Evolutionary conservation across 2,329 filamentous ascomycete genomes (phyloP), one percentile per base, ranked within the genome.

Genomic region (Xylariaceae sp.): DNA sequence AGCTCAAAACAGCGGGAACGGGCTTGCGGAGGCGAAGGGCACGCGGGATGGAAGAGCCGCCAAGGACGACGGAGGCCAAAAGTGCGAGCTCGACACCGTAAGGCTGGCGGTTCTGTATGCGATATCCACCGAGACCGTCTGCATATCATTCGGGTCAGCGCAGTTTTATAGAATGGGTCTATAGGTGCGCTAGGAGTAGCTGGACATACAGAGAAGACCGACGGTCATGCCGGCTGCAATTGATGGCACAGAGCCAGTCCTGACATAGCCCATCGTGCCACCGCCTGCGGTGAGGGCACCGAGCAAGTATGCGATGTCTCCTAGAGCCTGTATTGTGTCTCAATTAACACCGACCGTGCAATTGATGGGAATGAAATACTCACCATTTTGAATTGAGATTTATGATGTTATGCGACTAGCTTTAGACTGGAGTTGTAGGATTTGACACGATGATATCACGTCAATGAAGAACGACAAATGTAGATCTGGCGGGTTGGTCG

Each of bases 11-110:
- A 48, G 87, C 77, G 1, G 94, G 92, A 45, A 99, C 81, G 1
- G 89, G 88, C 79, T 97, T 99, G 60, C 80, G 77, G 39, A 85
- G 80, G 68, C 84, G 89, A 63, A 99, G 83, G 5, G 90, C 94
- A 45, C 94, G 81, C 11, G 94, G 94, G 52, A 97, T 85, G 2
- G 89, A 87, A 39, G 87, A 87, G 17, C 90, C 90, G 39, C 80
- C 92, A 33, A 99, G 79, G 22, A 97, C 73, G n/a, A 90, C 63
- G 1, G 89, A 95, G 5, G 94, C 94, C 39, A 96, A 76, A 10
- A 99, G 78, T n/a, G 87, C 89, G 39, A 96, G 75, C 71, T 97
- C 94, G 59, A 95, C 73, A 55, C 92, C 94, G 68, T 94, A 96
- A 3, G 87, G 68, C 66, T 90, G 80, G 53, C 79, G 75, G 61